Base-by-base conservation (phyloP, 148 eudicot species). In the Chenopodium formosanum region DNA sequence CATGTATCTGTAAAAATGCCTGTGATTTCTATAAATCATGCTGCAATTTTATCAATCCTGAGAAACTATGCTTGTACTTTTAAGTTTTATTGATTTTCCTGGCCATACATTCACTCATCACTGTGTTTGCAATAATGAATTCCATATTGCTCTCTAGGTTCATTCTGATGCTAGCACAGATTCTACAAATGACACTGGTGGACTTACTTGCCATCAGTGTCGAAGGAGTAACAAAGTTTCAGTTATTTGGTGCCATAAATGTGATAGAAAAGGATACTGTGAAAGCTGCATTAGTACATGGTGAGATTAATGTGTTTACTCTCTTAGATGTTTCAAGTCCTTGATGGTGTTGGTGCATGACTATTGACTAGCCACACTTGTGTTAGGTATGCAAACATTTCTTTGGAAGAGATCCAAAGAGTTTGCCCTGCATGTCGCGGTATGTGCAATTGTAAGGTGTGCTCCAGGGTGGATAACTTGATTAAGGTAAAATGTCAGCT, bases 361-460 rank as follows among this genome's bases (percentile, higher is more conserved):
- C 79, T 63, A 37, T 66, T 84, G 29, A 81, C 79, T 63, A 37
- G 46, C 48, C 13, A 6, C 77, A 65, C 40, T 78, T 83, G 67
- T 83, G 60, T 71, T 73, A 95, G 99, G 92, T 95, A 95, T 87
- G 63, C 93, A 29, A 89, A 87, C 87, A 86, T 91, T 74, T 85
- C 94, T 17, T 32, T 88, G 66, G 92, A 92, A 84, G 97, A 93
- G 80, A 88, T 95, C 77, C 90, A 83, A 84, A 92, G 88, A 83
- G 82, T 80, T 81, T 95, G 99, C 76, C 99, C 99, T 85, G 97
- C 97, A 84, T 95, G 99, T 84, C 97, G 99, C 81, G 97, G 97
- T 81, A 85, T 83, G 78, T 95, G 99, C 87, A 90, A 79, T 82
- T 95, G 99, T 89, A 93, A 90, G 81, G 87, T 91, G 73, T 95